phyloP scores from a whole-genome alignment of 768 basidiomycete genomes.

The Cytidiella melzeri region DNA sequence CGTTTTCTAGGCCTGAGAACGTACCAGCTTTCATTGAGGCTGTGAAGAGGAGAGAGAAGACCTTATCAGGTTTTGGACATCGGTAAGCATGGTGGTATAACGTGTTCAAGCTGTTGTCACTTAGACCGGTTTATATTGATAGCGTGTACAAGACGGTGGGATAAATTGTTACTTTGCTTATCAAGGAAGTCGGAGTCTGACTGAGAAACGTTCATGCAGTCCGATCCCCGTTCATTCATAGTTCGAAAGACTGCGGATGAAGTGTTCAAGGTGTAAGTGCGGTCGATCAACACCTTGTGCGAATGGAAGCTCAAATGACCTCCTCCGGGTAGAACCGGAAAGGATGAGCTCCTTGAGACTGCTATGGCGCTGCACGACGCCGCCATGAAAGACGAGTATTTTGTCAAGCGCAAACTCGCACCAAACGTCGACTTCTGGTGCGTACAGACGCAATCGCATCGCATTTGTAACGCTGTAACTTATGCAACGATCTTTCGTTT shows the following conservation, averaged over 20 bases:
- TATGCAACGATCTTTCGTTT: neutral
- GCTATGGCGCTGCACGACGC: conserved; percentile 52
- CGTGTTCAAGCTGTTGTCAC: neutral
- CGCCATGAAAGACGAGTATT: conserved; percentile 89
- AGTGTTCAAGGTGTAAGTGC: conserved; percentile 79
- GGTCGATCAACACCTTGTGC: neutral
- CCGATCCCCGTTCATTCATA: conserved; percentile 87
- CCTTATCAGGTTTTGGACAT: conserved; percentile 88
- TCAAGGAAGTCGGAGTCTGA: neutral
- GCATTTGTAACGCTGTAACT: no score
- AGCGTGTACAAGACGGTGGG: conserved; percentile 72
- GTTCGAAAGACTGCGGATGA: conserved; percentile 87
- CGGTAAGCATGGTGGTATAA: conserved; percentile 36
- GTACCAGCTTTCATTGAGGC: conserved; percentile 81
- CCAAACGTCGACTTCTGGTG: conserved; percentile 94
- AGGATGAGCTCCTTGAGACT: conserved; percentile 79
- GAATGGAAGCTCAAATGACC: neutral
- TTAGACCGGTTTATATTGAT: neutral
- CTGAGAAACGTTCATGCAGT: conserved; percentile 34
- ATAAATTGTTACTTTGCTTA: neutral
- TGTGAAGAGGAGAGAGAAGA: conserved; percentile 84
- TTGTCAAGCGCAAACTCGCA: conserved; percentile 70
- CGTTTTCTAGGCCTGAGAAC: conserved; percentile 57
- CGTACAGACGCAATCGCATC: conserved; percentile 53
- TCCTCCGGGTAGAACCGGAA: conserved; percentile 58